Percentiles rank a stretch among this genome's conserved stretches.
These are phyloP conservation scores for Rostrohypoxylon terebratum DNA, from an alignment of 495 filamentous ascomycete genomes.

Conservation along the genomic window DNA sequence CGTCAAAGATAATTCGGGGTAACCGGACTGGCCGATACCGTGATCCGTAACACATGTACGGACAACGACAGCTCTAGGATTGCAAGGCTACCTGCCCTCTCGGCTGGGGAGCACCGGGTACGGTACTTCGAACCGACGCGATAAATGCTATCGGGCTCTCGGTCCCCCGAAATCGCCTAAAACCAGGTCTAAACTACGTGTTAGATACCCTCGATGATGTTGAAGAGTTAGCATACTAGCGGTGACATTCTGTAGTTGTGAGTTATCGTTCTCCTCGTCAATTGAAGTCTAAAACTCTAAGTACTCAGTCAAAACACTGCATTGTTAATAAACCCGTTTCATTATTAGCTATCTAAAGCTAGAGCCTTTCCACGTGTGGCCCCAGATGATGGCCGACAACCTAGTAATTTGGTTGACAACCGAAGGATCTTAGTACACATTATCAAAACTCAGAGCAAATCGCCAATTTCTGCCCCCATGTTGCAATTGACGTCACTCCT, in stretches of 20 bases:
- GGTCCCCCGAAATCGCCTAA: neutral
- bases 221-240: neutral
- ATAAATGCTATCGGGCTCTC: neutral
- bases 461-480: neutral
- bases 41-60: conserved; percentile 1
- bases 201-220: neutral
- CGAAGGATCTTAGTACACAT: conserved; percentile 2
- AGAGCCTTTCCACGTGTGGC: neutral
- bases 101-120: neutral
- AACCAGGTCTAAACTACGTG: neutral
- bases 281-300: too few relatives aligned
- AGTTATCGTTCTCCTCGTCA: neutral
- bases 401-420: neutral
- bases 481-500: neutral
- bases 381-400: conserved; percentile 4
- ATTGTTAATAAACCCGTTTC: neutral
- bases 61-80: neutral
- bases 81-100: neutral
- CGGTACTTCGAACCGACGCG: neutral
- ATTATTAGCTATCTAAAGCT: neutral
- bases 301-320: neutral
- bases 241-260: neutral
- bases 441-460: conserved; percentile 12
- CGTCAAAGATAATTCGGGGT: conserved; percentile 7
- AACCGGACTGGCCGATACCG: conserved; percentile 1